phyloP scores from a whole-genome alignment of 2,329 filamentous ascomycete genomes.

The Microcyclospora tardicrescens region DNA sequence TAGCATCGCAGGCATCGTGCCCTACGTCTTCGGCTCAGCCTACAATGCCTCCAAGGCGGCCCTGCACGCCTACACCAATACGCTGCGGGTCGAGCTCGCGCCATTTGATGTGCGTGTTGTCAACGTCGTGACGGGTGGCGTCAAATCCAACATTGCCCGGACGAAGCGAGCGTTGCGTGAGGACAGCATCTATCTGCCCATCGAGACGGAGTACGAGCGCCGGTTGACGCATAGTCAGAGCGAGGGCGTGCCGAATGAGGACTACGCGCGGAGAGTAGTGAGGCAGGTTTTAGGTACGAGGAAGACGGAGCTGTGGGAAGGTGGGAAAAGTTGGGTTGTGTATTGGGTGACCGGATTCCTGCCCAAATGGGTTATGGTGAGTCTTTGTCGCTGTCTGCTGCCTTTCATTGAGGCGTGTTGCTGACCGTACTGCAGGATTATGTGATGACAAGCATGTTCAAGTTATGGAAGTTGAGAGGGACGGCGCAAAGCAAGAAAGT shows the following conservation, averaged over 20 bases:
- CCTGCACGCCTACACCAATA: constrained; percentile 45
- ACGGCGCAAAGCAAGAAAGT: constrained; percentile 16
- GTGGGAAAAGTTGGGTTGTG: constrained; percentile 35
- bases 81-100: constrained; percentile 43
- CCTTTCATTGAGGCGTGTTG: constrained; percentile 3
- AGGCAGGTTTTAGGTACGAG: constrained; percentile 32
- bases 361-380: constrained; percentile 28
- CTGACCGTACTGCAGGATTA: constrained; percentile 25
- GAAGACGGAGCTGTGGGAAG: constrained; percentile 40
- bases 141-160: constrained; percentile 46
- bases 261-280: constrained; percentile 44
- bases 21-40: constrained; percentile 29
- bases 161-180: constrained; percentile 34
- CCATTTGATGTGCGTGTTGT: constrained; percentile 38
- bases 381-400: constrained; percentile 3
- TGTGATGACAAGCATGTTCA: constrained; percentile 39
- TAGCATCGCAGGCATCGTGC: not conserved
- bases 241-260: constrained; percentile 37
- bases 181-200: constrained; percentile 39
- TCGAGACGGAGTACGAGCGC: constrained; percentile 38
- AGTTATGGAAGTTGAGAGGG: constrained; percentile 32
- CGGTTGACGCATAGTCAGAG: constrained; percentile 43
- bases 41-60: constrained; percentile 51
- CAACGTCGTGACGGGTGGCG: constrained; percentile 45
- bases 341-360: constrained; percentile 38